These are phyloP conservation scores for Citrullus mucosospermus DNA, from an alignment of 306 rosid genomes.

Conservation along the genomic window DNA sequence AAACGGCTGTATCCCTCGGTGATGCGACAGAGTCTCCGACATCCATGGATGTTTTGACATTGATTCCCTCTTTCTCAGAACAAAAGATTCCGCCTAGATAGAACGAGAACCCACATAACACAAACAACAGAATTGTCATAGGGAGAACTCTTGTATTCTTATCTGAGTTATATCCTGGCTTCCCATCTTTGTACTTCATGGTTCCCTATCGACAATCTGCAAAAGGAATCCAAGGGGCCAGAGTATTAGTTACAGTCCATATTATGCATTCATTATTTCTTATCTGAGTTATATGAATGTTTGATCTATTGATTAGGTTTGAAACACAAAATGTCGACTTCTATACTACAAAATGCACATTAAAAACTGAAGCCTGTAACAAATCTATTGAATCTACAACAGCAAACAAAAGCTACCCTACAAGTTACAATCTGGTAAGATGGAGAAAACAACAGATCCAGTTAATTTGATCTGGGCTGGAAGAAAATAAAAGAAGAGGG, in stretches of 20 bases:
- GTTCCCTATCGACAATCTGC: slow-evolving; percentile 37
- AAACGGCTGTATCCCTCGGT: slow-evolving; percentile 26
- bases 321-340: not conserved
- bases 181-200: slow-evolving; percentile 93
- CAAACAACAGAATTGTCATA: slow-evolving; percentile 31
- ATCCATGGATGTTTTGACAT: slow-evolving; percentile 14
- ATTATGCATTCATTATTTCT: not conserved
- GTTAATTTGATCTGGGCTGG: not conserved
- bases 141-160: slow-evolving; percentile 39
- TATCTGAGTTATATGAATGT: not conserved
- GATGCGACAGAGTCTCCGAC: slow-evolving; percentile 25
- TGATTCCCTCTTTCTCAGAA: slow-evolving; percentile 28
- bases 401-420: not conserved
- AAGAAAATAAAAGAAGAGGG: no score
- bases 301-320: not conserved
- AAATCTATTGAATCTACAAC: not conserved
- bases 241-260: not conserved
- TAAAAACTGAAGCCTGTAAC: not conserved
- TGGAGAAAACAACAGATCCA: slow-evolving; percentile 2
- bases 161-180: slow-evolving; percentile 41
- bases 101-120: slow-evolving; percentile 69
- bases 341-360: not conserved
- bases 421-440: not conserved
- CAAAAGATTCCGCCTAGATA: slow-evolving; percentile 78
- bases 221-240: slow-evolving; percentile 6